Evolutionary conservation across 805 yeast species (phyloP).

Genomic region (Barnettozyma vustinii): DNA sequence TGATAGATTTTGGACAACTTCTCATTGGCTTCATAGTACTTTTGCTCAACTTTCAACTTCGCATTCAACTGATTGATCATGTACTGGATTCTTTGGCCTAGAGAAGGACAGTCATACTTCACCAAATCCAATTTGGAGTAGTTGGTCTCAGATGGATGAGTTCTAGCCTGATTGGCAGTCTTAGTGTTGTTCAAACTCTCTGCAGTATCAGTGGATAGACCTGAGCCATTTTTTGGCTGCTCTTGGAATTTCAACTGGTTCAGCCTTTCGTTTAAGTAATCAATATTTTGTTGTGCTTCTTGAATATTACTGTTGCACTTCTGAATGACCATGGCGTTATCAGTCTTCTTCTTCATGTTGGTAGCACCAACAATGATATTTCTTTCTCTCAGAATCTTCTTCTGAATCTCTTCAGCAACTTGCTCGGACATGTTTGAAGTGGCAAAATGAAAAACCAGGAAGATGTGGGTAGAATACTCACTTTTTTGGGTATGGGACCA

Average conservation of each 20-base stretch:
- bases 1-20: conserved; percentile 81
- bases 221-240: neutral
- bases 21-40: conserved; percentile 88
- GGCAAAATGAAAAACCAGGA: neutral
- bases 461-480: neutral
- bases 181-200: neutral
- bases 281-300: conserved; percentile 88
- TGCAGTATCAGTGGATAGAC: neutral
- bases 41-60: conserved; percentile 89
- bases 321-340: conserved; percentile 78
- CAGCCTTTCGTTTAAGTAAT: conserved; percentile 76
- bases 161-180: neutral
- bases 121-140: conserved; percentile 74
- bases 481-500: neutral
- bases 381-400: conserved; percentile 82
- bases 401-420: conserved; percentile 61
- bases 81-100: conserved; percentile 90
- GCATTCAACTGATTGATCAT: conserved; percentile 95
- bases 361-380: conserved; percentile 87
- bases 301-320: conserved; percentile 85
- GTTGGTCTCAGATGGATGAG: conserved; percentile 21
- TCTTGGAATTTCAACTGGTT: conserved; percentile 42
- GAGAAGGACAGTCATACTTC: conserved; percentile 89
- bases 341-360: conserved; percentile 69
- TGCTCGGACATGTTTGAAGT: conserved; percentile 28